Percentiles rank a stretch among this genome's conserved stretches.
These are phyloP conservation scores for Theobroma cacao DNA, from an alignment of 345 rosid species.

Conservation along the genomic window DNA sequence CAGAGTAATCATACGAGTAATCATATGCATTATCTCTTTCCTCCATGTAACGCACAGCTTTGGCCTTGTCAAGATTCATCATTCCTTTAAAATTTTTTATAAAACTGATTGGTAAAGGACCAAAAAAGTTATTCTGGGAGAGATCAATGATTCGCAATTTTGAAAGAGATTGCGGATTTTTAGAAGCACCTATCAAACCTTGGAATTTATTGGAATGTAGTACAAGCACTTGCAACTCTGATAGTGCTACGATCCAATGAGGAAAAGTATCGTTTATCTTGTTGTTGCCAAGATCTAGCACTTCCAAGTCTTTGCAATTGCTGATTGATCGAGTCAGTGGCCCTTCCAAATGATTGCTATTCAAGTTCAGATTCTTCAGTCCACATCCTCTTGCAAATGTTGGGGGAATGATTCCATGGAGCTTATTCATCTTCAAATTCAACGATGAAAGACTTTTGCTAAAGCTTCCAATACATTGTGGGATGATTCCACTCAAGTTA, in stretches of 20 bases:
- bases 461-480: neutral
- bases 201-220: slow-evolving; percentile 21
- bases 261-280: slow-evolving; percentile 12
- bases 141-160: slow-evolving; percentile 25
- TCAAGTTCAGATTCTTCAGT: neutral
- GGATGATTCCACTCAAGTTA: slow-evolving; percentile 25
- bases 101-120: slow-evolving; percentile 13
- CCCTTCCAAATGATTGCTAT: neutral
- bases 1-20: neutral
- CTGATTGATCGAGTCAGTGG: neutral
- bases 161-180: neutral
- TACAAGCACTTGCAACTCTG: neutral
- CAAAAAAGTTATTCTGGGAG: slow-evolving; percentile 27
- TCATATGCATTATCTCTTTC: no score
- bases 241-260: neutral
- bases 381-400: neutral
- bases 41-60: neutral
- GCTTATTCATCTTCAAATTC: neutral
- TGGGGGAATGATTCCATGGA: neutral
- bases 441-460: neutral
- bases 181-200: neutral
- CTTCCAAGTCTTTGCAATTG: slow-evolving; percentile 5
- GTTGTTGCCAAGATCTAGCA: slow-evolving; percentile 16
- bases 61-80: neutral
- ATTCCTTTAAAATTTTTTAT: neutral